Evolutionary conservation across 2,329 filamentous ascomycete species (phyloP), one percentile per base, ranked within the genome.

Genomic region (Penicillium italicum): DNA sequence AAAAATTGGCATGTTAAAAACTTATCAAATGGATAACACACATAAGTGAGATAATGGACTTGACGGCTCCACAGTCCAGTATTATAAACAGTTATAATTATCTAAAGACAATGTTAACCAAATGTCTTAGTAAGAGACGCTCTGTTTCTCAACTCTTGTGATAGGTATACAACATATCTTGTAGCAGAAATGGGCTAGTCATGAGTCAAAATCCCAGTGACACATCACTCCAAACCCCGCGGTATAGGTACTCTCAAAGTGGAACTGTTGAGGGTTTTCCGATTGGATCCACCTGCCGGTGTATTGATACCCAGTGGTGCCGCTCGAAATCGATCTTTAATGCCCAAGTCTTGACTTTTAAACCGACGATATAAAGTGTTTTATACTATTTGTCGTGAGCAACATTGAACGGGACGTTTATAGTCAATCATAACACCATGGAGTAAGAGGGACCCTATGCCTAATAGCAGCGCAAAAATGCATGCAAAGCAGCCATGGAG

Each of bases 151-250:
- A 20, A 14, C 42, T 16, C n/a, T 5, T 2, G n/a, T 10, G 26
- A 5, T 20, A 20, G 26, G 11, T 5, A 30, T 30, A 12, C 26
- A 30, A 28, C 11, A 11, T 31, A 45, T 31, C 16, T 31, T 28
- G 45, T 4, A 18, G 31, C 24, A n/a, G 14, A 47, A 36, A 36
- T n/a, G 11, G 3, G 20, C 37, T 41, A 10, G n/a, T 2, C 26
- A 24, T 48, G 42, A 52, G 20, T 53, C 36, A 53, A 20, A 53
- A 31, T 26, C 6, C 3, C 18, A 34, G 11, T 49, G 37, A 41
- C 30, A 42, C 30, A 53, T 53, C 43, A 41, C 18, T n/a, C 16
- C 10, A 16, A 36, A 42, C 51, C 50, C 50, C 36, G 43, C 51
- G 37, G 24, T 43, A 44, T 26, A 22, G 51, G 38, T 43, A 22